A percentile compares a stretch with the other conserved stretches of the same genome.
Evolutionary conservation across 129 eudicot genomes (phyloP).

Genomic region (Lactuca saligna): DNA sequence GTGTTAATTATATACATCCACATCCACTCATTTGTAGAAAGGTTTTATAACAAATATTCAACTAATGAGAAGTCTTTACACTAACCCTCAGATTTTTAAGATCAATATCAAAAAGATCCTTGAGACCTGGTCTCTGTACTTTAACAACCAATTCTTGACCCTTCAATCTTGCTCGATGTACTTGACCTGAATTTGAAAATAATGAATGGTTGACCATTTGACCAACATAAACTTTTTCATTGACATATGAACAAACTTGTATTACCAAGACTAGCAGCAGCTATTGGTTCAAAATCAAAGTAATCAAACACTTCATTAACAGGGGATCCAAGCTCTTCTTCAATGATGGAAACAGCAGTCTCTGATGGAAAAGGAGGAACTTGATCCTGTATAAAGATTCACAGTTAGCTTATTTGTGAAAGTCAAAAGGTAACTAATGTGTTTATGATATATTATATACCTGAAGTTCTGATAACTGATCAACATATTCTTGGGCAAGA

Average conservation of each 20-base stretch:
- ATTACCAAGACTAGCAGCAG: slow-evolving; percentile 99
- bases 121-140: slow-evolving; percentile 99
- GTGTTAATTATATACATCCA: background rate
- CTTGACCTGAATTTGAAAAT: slow-evolving; percentile 74
- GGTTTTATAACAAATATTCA: background rate
- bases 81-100: slow-evolving; percentile 93
- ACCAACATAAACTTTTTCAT: slow-evolving; percentile 10
- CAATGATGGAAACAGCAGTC: slow-evolving; percentile 80
- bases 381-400: slow-evolving; percentile 72
- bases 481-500: slow-evolving; percentile 99
- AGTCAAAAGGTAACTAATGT: background rate
- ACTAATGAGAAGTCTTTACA: slow-evolving; percentile 3
- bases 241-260: background rate
- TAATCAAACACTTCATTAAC: slow-evolving; percentile 69
- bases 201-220: slow-evolving; percentile 9
- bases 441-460: slow-evolving; percentile 29
- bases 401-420: slow-evolving; percentile 4
- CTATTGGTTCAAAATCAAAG: slow-evolving; percentile 92
- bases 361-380: slow-evolving; percentile 99
- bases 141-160: slow-evolving; percentile 87
- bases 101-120: slow-evolving; percentile 94
- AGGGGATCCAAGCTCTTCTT: slow-evolving; percentile 94
- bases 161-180: slow-evolving; percentile 87
- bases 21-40: background rate
- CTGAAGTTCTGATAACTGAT: slow-evolving; percentile 98